Base-by-base conservation (phyloP, 495 filamentous ascomycete species). In the Neurospora sp. region DNA sequence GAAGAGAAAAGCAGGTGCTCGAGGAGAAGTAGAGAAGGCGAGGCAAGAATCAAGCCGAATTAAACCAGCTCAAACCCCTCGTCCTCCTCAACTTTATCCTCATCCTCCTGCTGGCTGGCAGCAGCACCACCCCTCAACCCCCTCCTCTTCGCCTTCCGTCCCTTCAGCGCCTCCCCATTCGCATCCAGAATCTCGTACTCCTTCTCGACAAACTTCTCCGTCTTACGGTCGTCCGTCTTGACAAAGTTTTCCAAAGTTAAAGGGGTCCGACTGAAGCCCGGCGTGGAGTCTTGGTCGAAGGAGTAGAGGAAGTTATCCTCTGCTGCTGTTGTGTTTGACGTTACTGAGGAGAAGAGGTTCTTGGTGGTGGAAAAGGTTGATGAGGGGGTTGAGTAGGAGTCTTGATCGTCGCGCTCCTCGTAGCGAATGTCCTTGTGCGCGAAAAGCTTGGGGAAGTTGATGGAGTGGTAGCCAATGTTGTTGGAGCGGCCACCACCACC, bases 161-260 rank as follows among this genome's bases (percentile, higher is more conserved):
- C 84, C 74, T 79, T 82, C 3, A 85, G 78, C 9, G 80, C 77
- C 71, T 86, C 80, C 10, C 84, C 84, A 18, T 84, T 82, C 46
- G 75, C 77, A 72, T 85, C 84, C 11, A 86, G 70, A 46, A 86
- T 81, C 77, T 85, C 84, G 70, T 85, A 86, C 76, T 86, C 84
- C 76, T 81, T 81, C 77, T 84, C 82, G 27, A 86, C 82, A n/a
- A 85, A 78, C 48, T 77, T 78, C 78, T 86, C 84, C 46, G 82
- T 85, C 41, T 82, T 84, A 39, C 80, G 79, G 11, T 76, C 77
- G 10, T 76, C 75, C 37, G 78, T 70, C 80, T 84, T 85, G 72
- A 86, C 79, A 69, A 85, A 85, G 62, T 80, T 77, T 27, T 84
- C 84, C 12, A 86, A 80, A 27, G 82, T 77, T 11, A 85, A 66